Conservation (phyloP, 495 filamentous ascomycete genomes). For the Aspergillus nidulans region DNA sequence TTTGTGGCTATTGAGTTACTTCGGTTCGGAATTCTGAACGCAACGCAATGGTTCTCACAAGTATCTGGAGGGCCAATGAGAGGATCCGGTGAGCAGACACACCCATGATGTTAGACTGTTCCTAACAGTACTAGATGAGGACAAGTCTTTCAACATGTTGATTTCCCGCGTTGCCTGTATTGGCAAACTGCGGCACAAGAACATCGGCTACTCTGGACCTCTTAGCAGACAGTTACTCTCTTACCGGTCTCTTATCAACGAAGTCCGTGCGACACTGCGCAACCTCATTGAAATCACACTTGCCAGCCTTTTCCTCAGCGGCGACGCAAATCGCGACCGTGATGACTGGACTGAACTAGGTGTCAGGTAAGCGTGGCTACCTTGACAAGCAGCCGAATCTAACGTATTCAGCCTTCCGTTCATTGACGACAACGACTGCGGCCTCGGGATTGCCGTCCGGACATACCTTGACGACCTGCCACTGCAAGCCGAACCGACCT, state of each 20-base stretch:
- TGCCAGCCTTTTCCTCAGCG: slow-evolving; percentile 73
- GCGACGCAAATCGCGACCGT: slow-evolving; percentile 66
- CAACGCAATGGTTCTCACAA: slow-evolving; percentile 50
- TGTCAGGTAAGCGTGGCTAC: slow-evolving; percentile 55
- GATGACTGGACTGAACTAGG: slow-evolving; percentile 67
- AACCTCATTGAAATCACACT: slow-evolving; percentile 79
- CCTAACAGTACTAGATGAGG: slow-evolving; percentile 38
- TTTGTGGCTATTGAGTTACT: slow-evolving; percentile 80
- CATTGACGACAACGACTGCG: slow-evolving; percentile 74
- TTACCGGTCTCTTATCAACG: slow-evolving; percentile 77
- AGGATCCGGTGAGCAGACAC: slow-evolving; percentile 47
- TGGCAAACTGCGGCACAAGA: slow-evolving; percentile 72
- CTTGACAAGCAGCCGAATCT: neutral
- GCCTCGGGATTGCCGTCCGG: slow-evolving; percentile 84
- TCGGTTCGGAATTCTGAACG: slow-evolving; percentile 70
- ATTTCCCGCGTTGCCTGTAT: slow-evolving; percentile 82
- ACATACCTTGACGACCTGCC: slow-evolving; percentile 84
- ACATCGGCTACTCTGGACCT: slow-evolving; percentile 90
- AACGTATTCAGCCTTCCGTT: slow-evolving; percentile 69
- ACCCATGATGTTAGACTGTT: neutral
- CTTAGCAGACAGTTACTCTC: slow-evolving; percentile 84
- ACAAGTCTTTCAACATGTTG: slow-evolving; percentile 69
- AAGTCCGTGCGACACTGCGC: slow-evolving; percentile 70
- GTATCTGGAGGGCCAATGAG: slow-evolving; percentile 57
- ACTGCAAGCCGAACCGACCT: slow-evolving; percentile 49